A percentile compares a stretch with the other conserved stretches of the same genome.
Evolutionary conservation across 2,329 filamentous ascomycete species (phyloP).

Genomic region (Fusarium nelsonii): DNA sequence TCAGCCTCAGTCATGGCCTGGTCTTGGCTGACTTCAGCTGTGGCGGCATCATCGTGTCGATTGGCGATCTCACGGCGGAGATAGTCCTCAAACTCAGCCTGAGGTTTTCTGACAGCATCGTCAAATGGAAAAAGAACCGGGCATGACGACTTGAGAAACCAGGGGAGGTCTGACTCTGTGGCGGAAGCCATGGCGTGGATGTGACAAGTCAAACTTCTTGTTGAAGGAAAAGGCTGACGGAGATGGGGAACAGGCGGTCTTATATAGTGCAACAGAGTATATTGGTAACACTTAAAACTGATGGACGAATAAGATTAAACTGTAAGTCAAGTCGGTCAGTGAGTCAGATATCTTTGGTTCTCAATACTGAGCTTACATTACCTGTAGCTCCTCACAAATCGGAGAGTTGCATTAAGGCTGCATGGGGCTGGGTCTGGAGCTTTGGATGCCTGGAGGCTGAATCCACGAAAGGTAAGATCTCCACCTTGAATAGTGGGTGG

Average conservation of each 20-base stretch:
- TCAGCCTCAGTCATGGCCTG: conserved; percentile 28
- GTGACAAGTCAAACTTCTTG: conserved; percentile 2
- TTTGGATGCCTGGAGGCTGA: conserved; percentile 35
- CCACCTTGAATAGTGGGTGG: conserved; percentile 7
- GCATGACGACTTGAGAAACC: conserved; percentile 56
- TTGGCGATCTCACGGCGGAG: conserved; percentile 46
- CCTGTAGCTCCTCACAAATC: not conserved
- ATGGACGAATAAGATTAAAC: not conserved
- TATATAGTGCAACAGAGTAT: conserved; percentile 18
- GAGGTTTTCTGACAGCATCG: conserved; percentile 51
- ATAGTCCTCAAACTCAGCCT: conserved; percentile 52
- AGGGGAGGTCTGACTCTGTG: conserved; percentile 46
- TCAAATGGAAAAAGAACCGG: conserved; percentile 56
- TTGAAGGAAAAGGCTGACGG: not conserved
- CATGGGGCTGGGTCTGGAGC: conserved; percentile 34
- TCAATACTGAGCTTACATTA: not conserved
- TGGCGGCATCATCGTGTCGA: conserved; percentile 21
- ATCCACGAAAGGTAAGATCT: conserved; percentile 10
- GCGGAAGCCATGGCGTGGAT: conserved; percentile 39
- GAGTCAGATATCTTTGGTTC: conserved; percentile 23
- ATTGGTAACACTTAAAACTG: not conserved
- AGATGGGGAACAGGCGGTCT: not conserved
- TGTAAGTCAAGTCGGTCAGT: conserved; percentile 26
- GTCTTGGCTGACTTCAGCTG: not conserved
- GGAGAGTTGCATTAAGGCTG: not conserved